phyloP scores from a whole-genome alignment of 179 eudicot species.

The Amaranthus tricolor region DNA sequence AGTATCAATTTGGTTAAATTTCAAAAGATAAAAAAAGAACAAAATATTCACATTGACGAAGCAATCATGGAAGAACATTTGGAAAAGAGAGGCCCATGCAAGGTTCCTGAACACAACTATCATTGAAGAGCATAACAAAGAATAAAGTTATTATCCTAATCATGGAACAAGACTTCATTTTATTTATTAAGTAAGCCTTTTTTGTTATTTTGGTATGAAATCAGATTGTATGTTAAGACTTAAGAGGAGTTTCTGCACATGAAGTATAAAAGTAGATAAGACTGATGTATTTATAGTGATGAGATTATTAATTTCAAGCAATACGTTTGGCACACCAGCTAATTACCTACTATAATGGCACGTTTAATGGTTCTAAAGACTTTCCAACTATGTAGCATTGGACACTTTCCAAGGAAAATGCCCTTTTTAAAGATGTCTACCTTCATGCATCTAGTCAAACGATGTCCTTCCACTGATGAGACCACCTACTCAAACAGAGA shows the following conservation, averaged over 20 bases:
- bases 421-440: too few relatives aligned
- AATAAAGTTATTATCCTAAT: constrained; percentile 7
- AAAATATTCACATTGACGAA: constrained; percentile 33
- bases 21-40: too few relatives aligned
- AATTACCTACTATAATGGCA: constrained; percentile 19
- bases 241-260: not conserved
- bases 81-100: constrained; percentile 36
- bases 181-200: not conserved
- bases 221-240: too few relatives aligned
- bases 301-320: not conserved
- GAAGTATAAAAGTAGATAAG: not conserved
- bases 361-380: too few relatives aligned
- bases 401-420: too few relatives aligned
- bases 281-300: constrained; percentile 12
- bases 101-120: constrained; percentile 17
- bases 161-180: constrained; percentile 23
- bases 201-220: not conserved
- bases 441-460: too few relatives aligned
- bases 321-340: not conserved
- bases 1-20: too few relatives aligned
- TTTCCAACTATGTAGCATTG: too few relatives aligned
- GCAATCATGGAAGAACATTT: constrained; percentile 38
- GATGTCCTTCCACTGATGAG: constrained; percentile 66
- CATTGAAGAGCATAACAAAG: constrained; percentile 13
- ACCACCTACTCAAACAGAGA: constrained; percentile 40